These are phyloP conservation scores for Phytopythium boreale DNA, from an alignment of 352 stramenopile species.

Conservation along the genomic window DNA sequence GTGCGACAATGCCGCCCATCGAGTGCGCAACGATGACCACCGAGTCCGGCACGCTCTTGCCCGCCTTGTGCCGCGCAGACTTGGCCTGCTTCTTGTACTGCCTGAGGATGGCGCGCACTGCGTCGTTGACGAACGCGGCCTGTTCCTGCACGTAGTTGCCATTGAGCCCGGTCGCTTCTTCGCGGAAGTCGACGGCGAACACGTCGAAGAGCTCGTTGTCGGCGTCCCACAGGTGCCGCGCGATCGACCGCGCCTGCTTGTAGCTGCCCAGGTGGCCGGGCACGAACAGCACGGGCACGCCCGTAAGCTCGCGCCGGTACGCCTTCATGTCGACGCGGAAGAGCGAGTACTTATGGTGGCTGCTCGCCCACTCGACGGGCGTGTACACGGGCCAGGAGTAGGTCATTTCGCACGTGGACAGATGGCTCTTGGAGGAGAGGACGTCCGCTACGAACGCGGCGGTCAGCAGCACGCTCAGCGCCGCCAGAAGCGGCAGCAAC, in stretches of 20 bases:
- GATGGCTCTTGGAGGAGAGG: conserved; percentile 17
- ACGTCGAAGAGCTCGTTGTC: conserved; percentile 64
- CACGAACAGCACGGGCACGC: conserved; percentile 79
- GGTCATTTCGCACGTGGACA: conserved; percentile 78
- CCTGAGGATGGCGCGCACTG: conserved; percentile 61
- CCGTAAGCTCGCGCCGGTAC: conserved; percentile 35
- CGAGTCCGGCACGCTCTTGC: conserved; percentile 31
- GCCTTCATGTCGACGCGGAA: conserved; percentile 70
- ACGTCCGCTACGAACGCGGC: conserved; percentile 44
- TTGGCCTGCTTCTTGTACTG: conserved; percentile 69
- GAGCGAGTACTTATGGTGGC: conserved; percentile 67
- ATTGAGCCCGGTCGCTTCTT: conserved; percentile 70
- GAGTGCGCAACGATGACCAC: conserved; percentile 83
- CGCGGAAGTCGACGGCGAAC: conserved; percentile 77
- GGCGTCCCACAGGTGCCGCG: conserved; percentile 64
- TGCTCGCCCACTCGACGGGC: conserved; percentile 28
- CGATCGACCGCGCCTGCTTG: conserved; percentile 80
- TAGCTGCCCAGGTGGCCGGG: conserved; percentile 82
- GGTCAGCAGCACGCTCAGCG: conserved; percentile 44
- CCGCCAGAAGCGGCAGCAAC: conserved; percentile 52
- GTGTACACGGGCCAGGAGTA: conserved; percentile 85
- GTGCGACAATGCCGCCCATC: conserved; percentile 79
- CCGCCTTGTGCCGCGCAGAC: conserved; percentile 11
- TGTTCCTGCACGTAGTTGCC: conserved; percentile 68
- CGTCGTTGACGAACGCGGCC: conserved; percentile 72